Evolutionary conservation across 805 yeast species (phyloP).

Genomic region (Starmerella bacillaris): DNA sequence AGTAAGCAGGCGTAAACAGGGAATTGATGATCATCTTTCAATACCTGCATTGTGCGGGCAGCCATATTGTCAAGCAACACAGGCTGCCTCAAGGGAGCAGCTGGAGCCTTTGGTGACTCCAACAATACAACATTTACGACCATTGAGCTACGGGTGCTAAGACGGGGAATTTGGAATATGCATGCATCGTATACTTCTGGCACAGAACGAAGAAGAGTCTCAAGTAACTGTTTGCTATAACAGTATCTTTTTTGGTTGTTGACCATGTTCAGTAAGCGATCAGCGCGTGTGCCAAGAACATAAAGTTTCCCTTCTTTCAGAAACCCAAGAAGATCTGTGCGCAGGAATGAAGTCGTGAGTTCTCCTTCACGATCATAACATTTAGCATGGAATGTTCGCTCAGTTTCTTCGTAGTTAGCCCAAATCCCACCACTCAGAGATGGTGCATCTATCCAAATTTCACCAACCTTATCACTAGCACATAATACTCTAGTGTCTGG

Average conservation of each 20-base stretch:
- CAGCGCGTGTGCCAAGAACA: slow-evolving; percentile 79
- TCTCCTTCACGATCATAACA: slow-evolving; percentile 56
- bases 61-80: slow-evolving; percentile 37
- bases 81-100: slow-evolving; percentile 27
- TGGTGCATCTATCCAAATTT: slow-evolving; percentile 92
- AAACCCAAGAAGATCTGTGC: slow-evolving; percentile 86
- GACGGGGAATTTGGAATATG: slow-evolving; percentile 61
- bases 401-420: slow-evolving; percentile 51
- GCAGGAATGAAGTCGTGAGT: slow-evolving; percentile 57
- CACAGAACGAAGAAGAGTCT: slow-evolving; percentile 64
- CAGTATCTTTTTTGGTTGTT: slow-evolving; percentile 34
- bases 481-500: slow-evolving; percentile 73
- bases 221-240: slow-evolving; percentile 73
- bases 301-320: slow-evolving; percentile 72
- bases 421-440: slow-evolving; percentile 81
- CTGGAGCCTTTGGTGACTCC: slow-evolving; percentile 40
- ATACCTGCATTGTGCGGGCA: slow-evolving; percentile 28
- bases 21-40: slow-evolving; percentile 47
- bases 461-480: slow-evolving; percentile 70
- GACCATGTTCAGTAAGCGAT: slow-evolving; percentile 35
- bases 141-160: slow-evolving; percentile 25
- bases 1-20: slow-evolving; percentile 67
- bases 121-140: slow-evolving; percentile 61
- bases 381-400: slow-evolving; percentile 61
- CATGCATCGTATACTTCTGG: slow-evolving; percentile 76